Evolutionary conservation across 345 rosid genomes (phyloP).

Genomic region (Nephelium lappaceum): DNA sequence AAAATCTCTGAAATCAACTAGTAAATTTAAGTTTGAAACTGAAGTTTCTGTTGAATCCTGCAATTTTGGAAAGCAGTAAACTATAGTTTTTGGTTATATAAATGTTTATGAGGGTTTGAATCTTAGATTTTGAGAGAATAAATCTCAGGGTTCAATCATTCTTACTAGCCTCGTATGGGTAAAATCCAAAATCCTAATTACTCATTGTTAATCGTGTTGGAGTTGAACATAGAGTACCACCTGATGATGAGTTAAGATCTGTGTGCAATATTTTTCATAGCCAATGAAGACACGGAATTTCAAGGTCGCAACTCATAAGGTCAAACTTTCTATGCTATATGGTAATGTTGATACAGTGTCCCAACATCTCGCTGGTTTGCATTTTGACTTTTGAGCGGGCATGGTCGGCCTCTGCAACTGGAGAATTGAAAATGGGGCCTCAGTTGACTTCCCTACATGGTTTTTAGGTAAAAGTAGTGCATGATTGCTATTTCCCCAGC

Average conservation of each 20-base stretch:
- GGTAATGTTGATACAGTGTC: neutral
- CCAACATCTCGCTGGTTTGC: neutral
- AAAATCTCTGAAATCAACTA: no score
- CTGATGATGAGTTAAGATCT: neutral
- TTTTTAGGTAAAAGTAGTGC: neutral
- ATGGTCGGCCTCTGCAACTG: conserved; percentile 10
- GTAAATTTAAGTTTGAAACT: no score
- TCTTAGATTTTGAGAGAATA: no score
- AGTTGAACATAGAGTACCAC: neutral
- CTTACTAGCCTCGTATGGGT: no score
- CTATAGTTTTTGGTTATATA: no score
- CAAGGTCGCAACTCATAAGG: neutral
- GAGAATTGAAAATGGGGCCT: neutral
- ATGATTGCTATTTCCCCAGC: neutral
- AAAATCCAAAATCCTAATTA: neutral
- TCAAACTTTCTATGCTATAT: neutral
- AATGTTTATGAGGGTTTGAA: no score
- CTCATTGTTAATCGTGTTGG: neutral
- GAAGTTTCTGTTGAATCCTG: no score
- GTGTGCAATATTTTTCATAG: neutral
- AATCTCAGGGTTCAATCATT: no score
- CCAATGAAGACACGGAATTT: neutral
- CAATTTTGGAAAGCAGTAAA: no score
- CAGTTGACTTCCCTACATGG: neutral
- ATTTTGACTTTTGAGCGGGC: neutral